These are phyloP conservation scores for Pontederia paniculata DNA, from an alignment of 176 grass and related monocot genomes.

Conservation along the genomic window DNA sequence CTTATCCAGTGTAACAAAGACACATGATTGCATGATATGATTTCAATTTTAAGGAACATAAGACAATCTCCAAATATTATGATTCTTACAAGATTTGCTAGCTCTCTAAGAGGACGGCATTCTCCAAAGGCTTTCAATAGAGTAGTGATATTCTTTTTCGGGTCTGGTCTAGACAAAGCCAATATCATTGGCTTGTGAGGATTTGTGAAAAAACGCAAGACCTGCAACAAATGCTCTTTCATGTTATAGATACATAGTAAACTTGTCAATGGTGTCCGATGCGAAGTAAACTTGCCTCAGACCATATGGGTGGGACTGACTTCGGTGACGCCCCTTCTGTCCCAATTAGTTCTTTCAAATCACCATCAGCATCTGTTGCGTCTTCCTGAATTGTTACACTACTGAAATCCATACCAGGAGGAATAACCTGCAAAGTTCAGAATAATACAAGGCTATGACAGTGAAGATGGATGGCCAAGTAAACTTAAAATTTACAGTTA, in stretches of 20 bases:
- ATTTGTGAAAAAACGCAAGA: conserved; percentile 79
- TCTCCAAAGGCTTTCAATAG: conserved; percentile 92
- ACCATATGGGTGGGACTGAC: conserved; percentile 68
- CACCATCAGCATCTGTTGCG: conserved; percentile 48
- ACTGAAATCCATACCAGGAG: conserved; percentile 99
- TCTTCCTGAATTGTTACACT: conserved; percentile 71
- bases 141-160: conserved; percentile 95
- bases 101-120: conserved; percentile 74
- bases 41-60: not conserved
- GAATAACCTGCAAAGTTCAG: conserved; percentile 57
- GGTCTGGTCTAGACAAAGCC: conserved; percentile 78
- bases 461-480: not conserved
- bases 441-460: not conserved
- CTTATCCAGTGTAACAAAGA: too few relatives aligned
- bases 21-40: conserved; percentile 2
- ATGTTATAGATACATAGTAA: not conserved
- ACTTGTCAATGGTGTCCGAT: not conserved
- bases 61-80: conserved; percentile 5
- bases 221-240: conserved; percentile 29
- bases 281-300: conserved; percentile 41
- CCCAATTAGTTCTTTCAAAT: conserved; percentile 42
- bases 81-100: conserved; percentile 87
- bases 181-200: conserved; percentile 98
- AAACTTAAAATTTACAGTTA: too few relatives aligned
- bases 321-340: conserved; percentile 55